Conservation (phyloP, 78 protist species). For the Planoprotostelium fungivorum region DNA sequence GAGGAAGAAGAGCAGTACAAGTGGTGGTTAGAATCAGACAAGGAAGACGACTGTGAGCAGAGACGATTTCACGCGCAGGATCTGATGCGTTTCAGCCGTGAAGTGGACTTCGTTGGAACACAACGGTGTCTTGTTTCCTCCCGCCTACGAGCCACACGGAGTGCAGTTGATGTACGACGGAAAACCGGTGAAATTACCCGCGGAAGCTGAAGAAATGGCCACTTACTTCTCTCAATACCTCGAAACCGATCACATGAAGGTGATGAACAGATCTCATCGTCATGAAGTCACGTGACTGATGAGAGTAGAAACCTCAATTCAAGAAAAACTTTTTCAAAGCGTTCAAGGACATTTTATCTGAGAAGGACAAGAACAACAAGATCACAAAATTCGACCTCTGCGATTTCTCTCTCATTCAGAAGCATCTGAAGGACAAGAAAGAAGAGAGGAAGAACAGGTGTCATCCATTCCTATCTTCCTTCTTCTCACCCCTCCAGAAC, state of each 20-base stretch:
- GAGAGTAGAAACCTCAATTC: not conserved
- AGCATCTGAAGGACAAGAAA: slow-evolving; percentile 15
- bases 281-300: no score
- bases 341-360: slow-evolving; percentile 7
- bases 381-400: slow-evolving; percentile 29
- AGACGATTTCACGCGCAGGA: not conserved
- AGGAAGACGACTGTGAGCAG: slow-evolving; percentile 24
- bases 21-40: slow-evolving; percentile 1
- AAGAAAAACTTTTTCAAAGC: slow-evolving; percentile 44
- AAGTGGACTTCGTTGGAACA: slow-evolving; percentile 86
- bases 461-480: not conserved
- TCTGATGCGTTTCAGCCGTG: not conserved
- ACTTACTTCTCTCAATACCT: slow-evolving; percentile 83
- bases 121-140: slow-evolving; percentile 89
- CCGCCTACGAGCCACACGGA: slow-evolving; percentile 84
- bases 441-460: slow-evolving; percentile 51
- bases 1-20: slow-evolving; percentile 22
- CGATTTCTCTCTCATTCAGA: slow-evolving; percentile 82
- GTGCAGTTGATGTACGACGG: slow-evolving; percentile 70
- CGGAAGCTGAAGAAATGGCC: slow-evolving; percentile 85
- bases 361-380: not conserved
- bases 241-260: slow-evolving; percentile 78
- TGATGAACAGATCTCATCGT: not conserved
- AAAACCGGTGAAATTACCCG: slow-evolving; percentile 39
- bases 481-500: slow-evolving; percentile 15